Percentiles rank a stretch among this genome's conserved stretches.
Evolutionary conservation across 352 stramenopile genomes (phyloP).

Genomic region (Globisporangium splendens): DNA sequence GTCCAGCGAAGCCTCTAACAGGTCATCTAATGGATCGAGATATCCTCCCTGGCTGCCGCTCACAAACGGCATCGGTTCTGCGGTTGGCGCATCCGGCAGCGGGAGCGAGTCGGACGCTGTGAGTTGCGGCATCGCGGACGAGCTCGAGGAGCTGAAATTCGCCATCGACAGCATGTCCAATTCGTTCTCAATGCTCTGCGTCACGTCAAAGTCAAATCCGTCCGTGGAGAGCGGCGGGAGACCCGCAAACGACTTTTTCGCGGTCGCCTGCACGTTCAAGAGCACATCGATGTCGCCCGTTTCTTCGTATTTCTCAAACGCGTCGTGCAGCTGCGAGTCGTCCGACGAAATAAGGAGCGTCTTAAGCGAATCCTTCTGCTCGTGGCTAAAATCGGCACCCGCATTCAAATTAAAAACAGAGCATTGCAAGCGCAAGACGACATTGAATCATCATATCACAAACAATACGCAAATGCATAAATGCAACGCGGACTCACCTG

Average conservation of each 20-base stretch:
- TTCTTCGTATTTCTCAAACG: constrained; percentile 79
- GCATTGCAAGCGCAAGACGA: background rate
- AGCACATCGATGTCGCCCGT: constrained; percentile 72
- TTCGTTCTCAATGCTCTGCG: constrained; percentile 77
- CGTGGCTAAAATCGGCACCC: constrained; percentile 26
- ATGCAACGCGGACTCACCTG: constrained; percentile 26
- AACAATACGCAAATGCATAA: background rate
- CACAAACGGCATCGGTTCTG: constrained; percentile 43
- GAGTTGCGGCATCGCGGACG: constrained; percentile 14
- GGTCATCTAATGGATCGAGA: constrained; percentile 46
- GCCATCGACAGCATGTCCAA: constrained; percentile 73
- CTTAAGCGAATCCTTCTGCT: constrained; percentile 82
- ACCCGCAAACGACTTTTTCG: constrained; percentile 60
- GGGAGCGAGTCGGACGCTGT: constrained; percentile 2
- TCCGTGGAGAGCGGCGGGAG: constrained; percentile 57
- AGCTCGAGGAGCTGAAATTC: constrained; percentile 34
- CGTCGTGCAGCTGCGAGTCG: constrained; percentile 61
- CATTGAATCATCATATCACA: background rate
- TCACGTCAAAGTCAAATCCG: constrained; percentile 73
- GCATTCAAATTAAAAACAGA: no score
- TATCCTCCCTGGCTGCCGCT: constrained; percentile 25
- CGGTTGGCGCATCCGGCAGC: constrained; percentile 5
- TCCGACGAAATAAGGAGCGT: constrained; percentile 76
- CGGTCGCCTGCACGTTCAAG: constrained; percentile 58
- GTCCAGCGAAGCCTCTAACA: constrained; percentile 53